A percentile compares a stretch with the other conserved stretches of the same genome.
phyloP scores from a whole-genome alignment of 768 basidiomycete genomes.

The Amanita phalloides region DNA sequence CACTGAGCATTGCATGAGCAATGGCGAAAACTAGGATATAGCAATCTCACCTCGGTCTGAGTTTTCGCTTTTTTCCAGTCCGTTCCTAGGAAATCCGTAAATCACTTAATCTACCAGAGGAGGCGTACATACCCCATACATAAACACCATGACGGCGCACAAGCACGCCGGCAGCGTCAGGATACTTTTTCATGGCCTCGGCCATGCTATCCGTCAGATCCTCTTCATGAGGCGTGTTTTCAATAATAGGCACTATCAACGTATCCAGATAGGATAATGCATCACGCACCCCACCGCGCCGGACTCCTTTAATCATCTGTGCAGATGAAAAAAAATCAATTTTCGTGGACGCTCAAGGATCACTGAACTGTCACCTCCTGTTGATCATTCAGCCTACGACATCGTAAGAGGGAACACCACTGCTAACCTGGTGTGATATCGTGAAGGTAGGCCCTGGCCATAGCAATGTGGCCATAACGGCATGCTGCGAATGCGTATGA shows the following conservation, averaged over 20 bases:
- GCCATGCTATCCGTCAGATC: constrained; percentile 86
- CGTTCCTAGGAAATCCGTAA: constrained; percentile 22
- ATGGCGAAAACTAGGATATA: background rate
- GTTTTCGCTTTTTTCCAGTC: constrained; percentile 89
- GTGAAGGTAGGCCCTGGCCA: constrained; percentile 62
- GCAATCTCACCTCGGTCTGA: constrained; percentile 57
- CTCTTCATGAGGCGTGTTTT: constrained; percentile 86
- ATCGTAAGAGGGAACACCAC: background rate
- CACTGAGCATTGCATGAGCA: constrained; percentile 34
- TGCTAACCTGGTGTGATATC: constrained; percentile 71
- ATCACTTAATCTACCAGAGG: constrained; percentile 3
- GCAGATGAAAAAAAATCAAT: background rate
- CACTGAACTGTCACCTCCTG: constrained; percentile 30
- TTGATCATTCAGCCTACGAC: constrained; percentile 4
- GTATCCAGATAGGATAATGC: constrained; percentile 80
- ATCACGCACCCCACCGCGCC: constrained; percentile 64
- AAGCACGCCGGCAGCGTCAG: constrained; percentile 67
- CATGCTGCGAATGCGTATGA: constrained; percentile 86
- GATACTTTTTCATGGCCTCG: constrained; percentile 70
- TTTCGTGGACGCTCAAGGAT: background rate
- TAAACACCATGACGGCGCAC: constrained; percentile 77
- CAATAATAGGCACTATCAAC: constrained; percentile 78
- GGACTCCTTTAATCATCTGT: constrained; percentile 89
- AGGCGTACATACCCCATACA: constrained; percentile 58
- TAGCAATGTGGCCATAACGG: constrained; percentile 78